These are phyloP conservation scores for Henningerozyma blattae DNA, from an alignment of 805 yeast species.

Conservation along the genomic window DNA sequence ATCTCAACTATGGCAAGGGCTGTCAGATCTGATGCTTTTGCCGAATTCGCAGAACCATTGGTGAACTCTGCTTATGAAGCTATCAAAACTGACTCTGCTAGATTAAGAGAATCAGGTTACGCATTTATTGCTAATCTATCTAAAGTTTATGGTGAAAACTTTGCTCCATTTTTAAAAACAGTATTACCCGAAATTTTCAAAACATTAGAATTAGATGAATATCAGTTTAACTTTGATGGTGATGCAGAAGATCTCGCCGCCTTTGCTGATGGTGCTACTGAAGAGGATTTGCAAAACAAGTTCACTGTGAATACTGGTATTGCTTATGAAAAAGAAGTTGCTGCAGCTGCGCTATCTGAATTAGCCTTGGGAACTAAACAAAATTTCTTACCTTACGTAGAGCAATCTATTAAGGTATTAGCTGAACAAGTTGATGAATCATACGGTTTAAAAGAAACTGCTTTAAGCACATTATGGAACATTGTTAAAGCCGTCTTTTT, in stretches of 20 bases:
- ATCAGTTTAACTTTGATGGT: slow-evolving; percentile 48
- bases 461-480: slow-evolving; percentile 73
- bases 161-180: slow-evolving; percentile 72
- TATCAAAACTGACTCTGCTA: slow-evolving; percentile 61
- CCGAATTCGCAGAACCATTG: slow-evolving; percentile 75
- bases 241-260: slow-evolving; percentile 36
- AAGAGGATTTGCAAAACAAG: slow-evolving; percentile 55
- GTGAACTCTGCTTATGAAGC: slow-evolving; percentile 79
- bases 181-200: slow-evolving; percentile 75
- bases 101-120: slow-evolving; percentile 90
- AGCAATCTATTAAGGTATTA: slow-evolving; percentile 50
- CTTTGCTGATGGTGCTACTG: slow-evolving; percentile 38
- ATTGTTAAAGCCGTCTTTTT: slow-evolving; percentile 57
- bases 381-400: slow-evolving; percentile 67
- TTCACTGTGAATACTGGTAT: slow-evolving; percentile 88
- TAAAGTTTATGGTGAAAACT: slow-evolving; percentile 84
- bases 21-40: slow-evolving; percentile 83
- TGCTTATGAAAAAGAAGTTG: slow-evolving; percentile 91
- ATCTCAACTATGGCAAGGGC: slow-evolving; percentile 93
- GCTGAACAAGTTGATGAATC: slow-evolving; percentile 71
- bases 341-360: slow-evolving; percentile 82
- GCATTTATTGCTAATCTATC: slow-evolving; percentile 91
- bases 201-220: slow-evolving; percentile 80
- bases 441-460: slow-evolving; percentile 83
- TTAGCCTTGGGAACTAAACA: slow-evolving; percentile 79